phyloP scores from a whole-genome alignment of 1,284 basidiomycete species.

The Cerioporus squamosus region DNA sequence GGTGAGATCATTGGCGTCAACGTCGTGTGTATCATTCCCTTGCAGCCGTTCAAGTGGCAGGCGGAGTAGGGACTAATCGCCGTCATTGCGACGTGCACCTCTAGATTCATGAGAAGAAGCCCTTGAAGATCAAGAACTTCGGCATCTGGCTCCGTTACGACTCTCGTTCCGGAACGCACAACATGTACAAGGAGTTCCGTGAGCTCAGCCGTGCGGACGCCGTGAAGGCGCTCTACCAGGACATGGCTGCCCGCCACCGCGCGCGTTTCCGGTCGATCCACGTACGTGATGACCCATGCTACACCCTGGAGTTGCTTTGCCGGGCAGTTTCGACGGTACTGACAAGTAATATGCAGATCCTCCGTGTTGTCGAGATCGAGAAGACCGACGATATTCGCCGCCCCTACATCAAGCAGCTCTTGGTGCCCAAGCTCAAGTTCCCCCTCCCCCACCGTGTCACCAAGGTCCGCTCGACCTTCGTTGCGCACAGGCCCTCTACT shows the following conservation, averaged over 20 bases:
- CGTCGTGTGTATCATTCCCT: slow-evolving; percentile 83
- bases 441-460: slow-evolving; percentile 92
- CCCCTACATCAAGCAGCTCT: slow-evolving; percentile 97
- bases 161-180: slow-evolving; percentile 97
- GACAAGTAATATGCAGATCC: slow-evolving; percentile 62
- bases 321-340: neutral
- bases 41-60: slow-evolving; percentile 87
- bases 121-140: slow-evolving; percentile 99
- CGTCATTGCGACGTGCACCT: slow-evolving; percentile 29
- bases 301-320: neutral
- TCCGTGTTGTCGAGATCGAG: slow-evolving; percentile 92
- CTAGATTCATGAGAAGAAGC: slow-evolving; percentile 97
- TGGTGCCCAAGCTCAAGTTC: slow-evolving; percentile 93
- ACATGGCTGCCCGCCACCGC: slow-evolving; percentile 99
- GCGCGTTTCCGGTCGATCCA: slow-evolving; percentile 99
- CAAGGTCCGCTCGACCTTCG: slow-evolving; percentile 75
- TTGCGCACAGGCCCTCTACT: slow-evolving; percentile 72
- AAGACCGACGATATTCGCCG: slow-evolving; percentile 93
- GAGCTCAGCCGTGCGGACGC: slow-evolving; percentile 95
- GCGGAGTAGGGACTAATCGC: slow-evolving; percentile 73
- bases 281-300: slow-evolving; percentile 51
- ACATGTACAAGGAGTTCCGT: slow-evolving; percentile 99
- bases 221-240: slow-evolving; percentile 97
- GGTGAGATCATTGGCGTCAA: slow-evolving; percentile 99
- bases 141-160: slow-evolving; percentile 99